phyloP scores from a whole-genome alignment of 2,329 filamentous ascomycete species.

The Sporothrix brasiliensis region DNA sequence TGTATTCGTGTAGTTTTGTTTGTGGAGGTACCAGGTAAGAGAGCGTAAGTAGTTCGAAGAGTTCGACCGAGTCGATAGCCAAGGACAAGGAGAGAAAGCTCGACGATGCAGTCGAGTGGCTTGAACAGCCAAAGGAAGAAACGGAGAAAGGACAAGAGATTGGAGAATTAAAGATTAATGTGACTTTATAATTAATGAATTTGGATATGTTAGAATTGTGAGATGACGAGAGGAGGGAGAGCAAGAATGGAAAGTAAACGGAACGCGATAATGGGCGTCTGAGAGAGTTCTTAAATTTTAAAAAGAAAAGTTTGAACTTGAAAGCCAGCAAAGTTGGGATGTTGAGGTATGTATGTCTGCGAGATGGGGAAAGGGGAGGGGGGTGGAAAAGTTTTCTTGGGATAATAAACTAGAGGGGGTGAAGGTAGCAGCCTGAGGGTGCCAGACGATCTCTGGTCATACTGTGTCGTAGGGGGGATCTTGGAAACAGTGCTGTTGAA shows the following conservation, averaged over 20 bases:
- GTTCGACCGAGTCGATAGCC: neutral
- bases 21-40: neutral
- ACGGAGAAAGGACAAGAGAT: neutral
- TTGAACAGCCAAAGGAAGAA: neutral
- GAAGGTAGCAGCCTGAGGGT: slow-evolving; percentile 12
- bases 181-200: neutral
- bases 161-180: neutral
- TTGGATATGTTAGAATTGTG: neutral
- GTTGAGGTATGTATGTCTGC: slow-evolving; percentile 28
- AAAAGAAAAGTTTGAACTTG: slow-evolving; percentile 13
- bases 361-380: slow-evolving; percentile 26
- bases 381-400: slow-evolving; percentile 26
- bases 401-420: slow-evolving; percentile 23
- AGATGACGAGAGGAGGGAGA: neutral
- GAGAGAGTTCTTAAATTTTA: slow-evolving; percentile 20
- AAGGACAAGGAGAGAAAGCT: neutral
- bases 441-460: slow-evolving; percentile 22
- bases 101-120: neutral
- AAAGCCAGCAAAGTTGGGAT: slow-evolving; percentile 29
- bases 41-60: neutral
- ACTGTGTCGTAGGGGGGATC: slow-evolving; percentile 17
- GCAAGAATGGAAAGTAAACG: slow-evolving; percentile 8
- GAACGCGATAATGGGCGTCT: neutral
- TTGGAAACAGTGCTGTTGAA: slow-evolving; percentile 22
- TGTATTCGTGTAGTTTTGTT: neutral